Conservation (phyloP, 2,329 filamentous ascomycete genomes). For the Gnomoniopsis smithogilvyi region DNA sequence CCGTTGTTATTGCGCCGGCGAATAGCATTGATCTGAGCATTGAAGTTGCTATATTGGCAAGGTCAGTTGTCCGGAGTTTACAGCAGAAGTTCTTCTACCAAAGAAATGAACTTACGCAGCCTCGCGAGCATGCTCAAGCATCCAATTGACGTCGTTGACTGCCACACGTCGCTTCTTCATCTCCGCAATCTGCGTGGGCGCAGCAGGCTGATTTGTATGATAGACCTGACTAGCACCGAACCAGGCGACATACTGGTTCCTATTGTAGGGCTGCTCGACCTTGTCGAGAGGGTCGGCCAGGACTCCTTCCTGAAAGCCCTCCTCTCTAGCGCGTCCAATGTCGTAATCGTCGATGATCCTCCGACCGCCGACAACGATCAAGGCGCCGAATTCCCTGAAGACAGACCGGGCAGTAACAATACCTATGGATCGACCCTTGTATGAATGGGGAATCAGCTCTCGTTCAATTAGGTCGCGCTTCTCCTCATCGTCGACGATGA, state of each 20-base stretch:
- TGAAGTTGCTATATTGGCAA: conserved; percentile 66
- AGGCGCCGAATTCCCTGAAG: conserved; percentile 92
- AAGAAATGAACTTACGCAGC: conserved; percentile 64
- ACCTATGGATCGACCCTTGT: conserved; percentile 96
- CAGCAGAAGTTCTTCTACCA: background rate
- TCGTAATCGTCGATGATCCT: conserved; percentile 89
- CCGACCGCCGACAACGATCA: conserved; percentile 88
- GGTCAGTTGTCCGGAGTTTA: background rate
- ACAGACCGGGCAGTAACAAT: conserved; percentile 95
- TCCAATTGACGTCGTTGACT: conserved; percentile 94
- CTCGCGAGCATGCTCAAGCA: conserved; percentile 88
- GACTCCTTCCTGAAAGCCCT: conserved; percentile 82
- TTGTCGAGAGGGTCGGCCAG: conserved; percentile 86
- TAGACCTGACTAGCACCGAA: conserved; percentile 96
- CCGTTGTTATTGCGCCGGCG: conserved; percentile 70
- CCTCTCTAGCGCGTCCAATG: conserved; percentile 67
- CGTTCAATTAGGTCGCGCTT: conserved; percentile 95
- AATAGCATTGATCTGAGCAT: conserved; percentile 66
- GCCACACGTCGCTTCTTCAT: conserved; percentile 82
- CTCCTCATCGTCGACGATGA: conserved; percentile 96
- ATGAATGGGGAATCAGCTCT: conserved; percentile 94
- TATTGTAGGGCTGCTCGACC: conserved; percentile 86
- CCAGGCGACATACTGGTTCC: conserved; percentile 98
- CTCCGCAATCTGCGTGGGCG: conserved; percentile 68
- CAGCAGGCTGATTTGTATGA: conserved; percentile 74